These are phyloP conservation scores for Pterocarpus santalinus DNA, from an alignment of 306 rosid species.

Conservation along the genomic window DNA sequence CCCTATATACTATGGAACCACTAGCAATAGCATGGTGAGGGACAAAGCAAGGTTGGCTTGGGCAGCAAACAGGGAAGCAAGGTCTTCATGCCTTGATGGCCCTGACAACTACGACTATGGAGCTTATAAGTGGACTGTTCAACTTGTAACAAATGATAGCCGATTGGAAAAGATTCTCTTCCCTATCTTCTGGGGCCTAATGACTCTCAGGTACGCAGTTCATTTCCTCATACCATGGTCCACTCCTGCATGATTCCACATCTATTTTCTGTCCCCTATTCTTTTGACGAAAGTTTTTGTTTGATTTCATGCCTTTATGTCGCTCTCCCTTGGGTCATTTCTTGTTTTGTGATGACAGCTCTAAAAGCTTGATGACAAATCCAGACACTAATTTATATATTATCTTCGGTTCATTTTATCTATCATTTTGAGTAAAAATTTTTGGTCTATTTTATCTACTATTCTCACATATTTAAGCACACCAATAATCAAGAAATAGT, in stretches of 20 bases:
- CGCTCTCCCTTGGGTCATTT: not conserved
- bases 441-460: no score
- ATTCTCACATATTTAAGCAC: no score
- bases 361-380: not conserved
- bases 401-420: no score
- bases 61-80: constrained; percentile 72
- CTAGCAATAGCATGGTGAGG: constrained; percentile 43
- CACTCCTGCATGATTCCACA: not conserved
- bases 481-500: no score
- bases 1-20: constrained; percentile 72
- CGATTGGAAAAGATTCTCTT: constrained; percentile 89
- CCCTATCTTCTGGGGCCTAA: constrained; percentile 96
- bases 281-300: constrained; percentile 7
- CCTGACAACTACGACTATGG: constrained; percentile 77
- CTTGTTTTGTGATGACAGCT: not conserved
- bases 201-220: constrained; percentile 80
- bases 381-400: not conserved
- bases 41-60: constrained; percentile 67
- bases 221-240: not conserved
- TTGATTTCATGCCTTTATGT: not conserved
- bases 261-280: not conserved
- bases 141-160: constrained; percentile 76
- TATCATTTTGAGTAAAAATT: no score
- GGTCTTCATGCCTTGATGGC: constrained; percentile 70
- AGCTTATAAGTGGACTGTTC: constrained; percentile 90